Evolutionary conservation across 176 grass and related monocot species (phyloP).

Genomic region (Poa annua): DNA sequence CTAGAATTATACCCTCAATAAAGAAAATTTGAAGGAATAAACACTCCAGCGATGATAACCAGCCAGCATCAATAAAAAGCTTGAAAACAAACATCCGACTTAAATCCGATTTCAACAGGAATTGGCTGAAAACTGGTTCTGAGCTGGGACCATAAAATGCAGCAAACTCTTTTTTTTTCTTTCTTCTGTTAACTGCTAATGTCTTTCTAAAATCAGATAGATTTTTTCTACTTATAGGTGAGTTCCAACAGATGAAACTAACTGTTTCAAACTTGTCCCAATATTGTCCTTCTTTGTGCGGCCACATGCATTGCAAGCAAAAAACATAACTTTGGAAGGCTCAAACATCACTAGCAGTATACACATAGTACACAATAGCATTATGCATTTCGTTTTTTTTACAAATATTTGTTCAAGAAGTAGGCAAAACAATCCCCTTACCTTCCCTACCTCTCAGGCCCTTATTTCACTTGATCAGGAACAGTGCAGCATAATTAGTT

Average conservation of each 20-base stretch:
- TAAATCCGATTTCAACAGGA: background rate
- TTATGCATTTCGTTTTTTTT: background rate
- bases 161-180: background rate
- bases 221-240: background rate
- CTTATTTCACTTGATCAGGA: background rate
- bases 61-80: background rate
- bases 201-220: constrained; percentile 14
- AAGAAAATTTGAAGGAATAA: background rate
- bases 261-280: constrained; percentile 12
- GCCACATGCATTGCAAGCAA: background rate
- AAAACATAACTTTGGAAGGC: background rate
- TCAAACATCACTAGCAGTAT: background rate
- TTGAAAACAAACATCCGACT: background rate
- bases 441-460: background rate
- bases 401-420: background rate
- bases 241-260: background rate
- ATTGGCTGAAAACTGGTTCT: background rate
- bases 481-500: constrained; percentile 1
- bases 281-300: background rate
- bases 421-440: background rate
- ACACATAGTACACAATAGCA: background rate
- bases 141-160: background rate
- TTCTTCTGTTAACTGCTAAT: background rate
- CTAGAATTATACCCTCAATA: background rate
- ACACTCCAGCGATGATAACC: background rate